Conservation (phyloP, 768 basidiomycete genomes). For the Pleurotus djamor region DNA sequence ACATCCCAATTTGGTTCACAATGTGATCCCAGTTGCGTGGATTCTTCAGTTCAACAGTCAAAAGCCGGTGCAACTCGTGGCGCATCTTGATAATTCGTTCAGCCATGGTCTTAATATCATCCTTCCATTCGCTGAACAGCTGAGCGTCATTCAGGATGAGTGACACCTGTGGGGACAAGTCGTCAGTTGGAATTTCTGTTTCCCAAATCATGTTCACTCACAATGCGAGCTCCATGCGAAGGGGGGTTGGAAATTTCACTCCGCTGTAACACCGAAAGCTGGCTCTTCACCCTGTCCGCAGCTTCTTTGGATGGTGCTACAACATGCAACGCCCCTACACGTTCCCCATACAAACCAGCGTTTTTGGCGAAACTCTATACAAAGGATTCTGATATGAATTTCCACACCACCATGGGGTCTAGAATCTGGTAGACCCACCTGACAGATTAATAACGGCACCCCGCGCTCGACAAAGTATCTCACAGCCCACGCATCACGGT, state of each 20-base stretch:
- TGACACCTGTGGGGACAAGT: slow-evolving; percentile 49
- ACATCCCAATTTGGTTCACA: slow-evolving; percentile 95
- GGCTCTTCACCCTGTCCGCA: slow-evolving; percentile 75
- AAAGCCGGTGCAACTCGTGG: slow-evolving; percentile 64
- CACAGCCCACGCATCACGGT: slow-evolving; percentile 91
- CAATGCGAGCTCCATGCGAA: slow-evolving; percentile 85
- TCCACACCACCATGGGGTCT: neutral
- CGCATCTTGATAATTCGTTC: slow-evolving; percentile 93
- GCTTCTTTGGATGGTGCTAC: slow-evolving; percentile 64
- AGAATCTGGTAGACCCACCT: slow-evolving; percentile 46
- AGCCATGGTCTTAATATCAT: slow-evolving; percentile 91
- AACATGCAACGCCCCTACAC: slow-evolving; percentile 91
- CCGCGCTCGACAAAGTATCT: slow-evolving; percentile 77
- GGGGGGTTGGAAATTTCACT: slow-evolving; percentile 97
- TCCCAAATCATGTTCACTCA: slow-evolving; percentile 22
- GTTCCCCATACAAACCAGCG: slow-evolving; percentile 93
- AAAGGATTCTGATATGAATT: neutral
- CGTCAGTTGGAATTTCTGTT: neutral
- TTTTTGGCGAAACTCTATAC: slow-evolving; percentile 95
- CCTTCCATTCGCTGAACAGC: slow-evolving; percentile 87
- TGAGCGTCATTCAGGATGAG: slow-evolving; percentile 74
- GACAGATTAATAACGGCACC: slow-evolving; percentile 83
- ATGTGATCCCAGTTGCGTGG: slow-evolving; percentile 98
- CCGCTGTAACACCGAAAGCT: slow-evolving; percentile 88
- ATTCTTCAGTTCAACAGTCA: slow-evolving; percentile 79